Conservation (phyloP, 495 filamentous ascomycete species). For the Trichocladium uniseriatum region DNA sequence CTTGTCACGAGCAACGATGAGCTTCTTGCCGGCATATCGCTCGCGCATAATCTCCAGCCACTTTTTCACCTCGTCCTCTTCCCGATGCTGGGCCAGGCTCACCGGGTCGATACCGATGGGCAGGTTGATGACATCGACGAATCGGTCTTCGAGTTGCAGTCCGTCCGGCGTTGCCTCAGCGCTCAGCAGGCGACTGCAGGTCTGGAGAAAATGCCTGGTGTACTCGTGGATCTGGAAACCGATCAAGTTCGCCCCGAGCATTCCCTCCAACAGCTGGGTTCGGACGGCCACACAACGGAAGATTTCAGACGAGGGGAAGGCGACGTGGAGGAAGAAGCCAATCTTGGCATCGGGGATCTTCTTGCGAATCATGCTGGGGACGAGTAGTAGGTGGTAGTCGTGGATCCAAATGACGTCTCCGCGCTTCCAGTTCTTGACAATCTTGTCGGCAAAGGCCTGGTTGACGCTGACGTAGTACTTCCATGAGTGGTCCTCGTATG, state of each 20-base stretch:
- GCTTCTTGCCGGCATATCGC: constrained; percentile 70
- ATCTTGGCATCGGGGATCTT: constrained; percentile 83
- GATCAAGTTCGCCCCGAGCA: constrained; percentile 82
- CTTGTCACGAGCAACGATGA: constrained; percentile 89
- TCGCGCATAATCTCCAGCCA: constrained; percentile 74
- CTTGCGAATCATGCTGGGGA: constrained; percentile 83
- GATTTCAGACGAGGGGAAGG: constrained; percentile 91
- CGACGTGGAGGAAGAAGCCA: constrained; percentile 88
- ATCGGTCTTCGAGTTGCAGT: constrained; percentile 82
- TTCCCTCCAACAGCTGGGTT: constrained; percentile 76
- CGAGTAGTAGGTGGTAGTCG: constrained; percentile 87
- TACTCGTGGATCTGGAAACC: constrained; percentile 92
- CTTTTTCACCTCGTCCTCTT: constrained; percentile 57
- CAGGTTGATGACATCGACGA: constrained; percentile 70
- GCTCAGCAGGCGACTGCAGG: constrained; percentile 76
- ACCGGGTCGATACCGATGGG: constrained; percentile 79
- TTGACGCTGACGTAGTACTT: constrained; percentile 85
- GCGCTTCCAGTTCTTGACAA: constrained; percentile 81
- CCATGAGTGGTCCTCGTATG: constrained; percentile 93
- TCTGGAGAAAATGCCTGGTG: constrained; percentile 84
- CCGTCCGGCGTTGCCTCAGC: constrained; percentile 83
- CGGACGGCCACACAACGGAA: constrained; percentile 82
- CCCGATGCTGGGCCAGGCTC: constrained; percentile 60
- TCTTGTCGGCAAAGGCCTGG: constrained; percentile 79
- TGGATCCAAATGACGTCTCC: constrained; percentile 90